These are phyloP conservation scores for Blastocrithidia nonstop DNA, from an alignment of 208 protist genomes.

Conservation along the genomic window DNA sequence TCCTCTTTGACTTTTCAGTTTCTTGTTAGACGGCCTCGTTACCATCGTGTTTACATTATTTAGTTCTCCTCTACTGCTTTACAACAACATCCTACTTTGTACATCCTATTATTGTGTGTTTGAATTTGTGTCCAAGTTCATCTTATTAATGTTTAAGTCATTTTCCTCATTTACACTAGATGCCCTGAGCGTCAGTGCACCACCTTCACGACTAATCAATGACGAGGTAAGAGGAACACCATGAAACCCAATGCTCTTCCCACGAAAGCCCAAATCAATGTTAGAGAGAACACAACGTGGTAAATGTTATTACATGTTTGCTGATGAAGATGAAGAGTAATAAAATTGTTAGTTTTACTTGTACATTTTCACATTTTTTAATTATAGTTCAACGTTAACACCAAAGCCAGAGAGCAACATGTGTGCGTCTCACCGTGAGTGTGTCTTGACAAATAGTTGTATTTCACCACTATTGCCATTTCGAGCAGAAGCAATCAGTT, in stretches of 20 bases:
- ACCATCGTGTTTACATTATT: too few relatives aligned
- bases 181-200: slow-evolving; percentile 44
- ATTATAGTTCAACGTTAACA: slow-evolving; percentile 36
- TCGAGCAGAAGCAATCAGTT: slow-evolving; percentile 26
- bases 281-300: slow-evolving; percentile 29
- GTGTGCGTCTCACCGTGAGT: slow-evolving; percentile 21
- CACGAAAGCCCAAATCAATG: slow-evolving; percentile 66
- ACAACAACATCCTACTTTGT: slow-evolving; percentile 3
- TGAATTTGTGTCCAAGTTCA: background rate
- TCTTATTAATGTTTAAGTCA: too few relatives aligned
- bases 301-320: background rate
- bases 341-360: background rate
- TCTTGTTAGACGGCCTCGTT: too few relatives aligned
- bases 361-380: background rate
- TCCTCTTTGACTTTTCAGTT: too few relatives aligned
- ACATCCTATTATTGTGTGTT: slow-evolving; percentile 1
- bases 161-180: too few relatives aligned
- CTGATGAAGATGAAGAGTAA: background rate
- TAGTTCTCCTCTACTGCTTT: too few relatives aligned
- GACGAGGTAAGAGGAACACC: slow-evolving; percentile 14
- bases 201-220: slow-evolving; percentile 43
- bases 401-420: slow-evolving; percentile 21
- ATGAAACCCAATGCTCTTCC: slow-evolving; percentile 44
- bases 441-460: slow-evolving; percentile 34
- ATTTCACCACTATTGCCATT: slow-evolving; percentile 61